Evolutionary conservation across 116 monocot species (phyloP), one percentile per base, ranked within the genome.

Genomic region (Posidonia oceanica): DNA sequence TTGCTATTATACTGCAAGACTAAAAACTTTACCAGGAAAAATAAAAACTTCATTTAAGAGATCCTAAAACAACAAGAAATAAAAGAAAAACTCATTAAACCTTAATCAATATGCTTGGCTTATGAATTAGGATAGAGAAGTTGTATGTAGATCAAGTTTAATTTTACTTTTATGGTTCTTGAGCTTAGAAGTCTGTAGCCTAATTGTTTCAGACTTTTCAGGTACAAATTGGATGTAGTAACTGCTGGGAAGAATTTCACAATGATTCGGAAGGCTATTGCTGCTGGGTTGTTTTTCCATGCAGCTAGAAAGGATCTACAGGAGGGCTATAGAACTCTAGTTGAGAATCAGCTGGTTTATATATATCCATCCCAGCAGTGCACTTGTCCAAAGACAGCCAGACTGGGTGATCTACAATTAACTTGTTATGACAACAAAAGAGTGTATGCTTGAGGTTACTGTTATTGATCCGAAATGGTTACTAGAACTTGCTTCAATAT

Each of bases 341-440:
- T 95, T 8, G 95, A 95, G 71, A 95, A 95, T 75, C 95, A 95
- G 67, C 81, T 88, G 8, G 95, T 95, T 1, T 95, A 95, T 77
- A n/a, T n/a, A n/a, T n/a, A 95, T 95, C 41, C 95, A 95, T 65
- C 95, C 95, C 0, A 91, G 91, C 67, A 91, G 91, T 39, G 95
- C 91, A 48, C 76, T 95, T 39, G 91, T 95, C 64, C 95, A 95
- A 61, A 66, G 95, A 71, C 91, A 95, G 39, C 95, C 95, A 7
- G 95, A 95, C 63, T 95, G 95, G 95, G 88, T 95, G 7, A 95
- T 95, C 12, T 95, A 95, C 29, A 82, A 95, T 55, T 88, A 91
- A 67, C 79, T 95, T 4, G 95, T 95, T 0, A 95, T 95, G 95
- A 95, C 95, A 0, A 95, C 95, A 1, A 95, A 95, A 61, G 95